Conservation (phyloP, 768 basidiomycete genomes). For the Cyclocybe cylindracea region DNA sequence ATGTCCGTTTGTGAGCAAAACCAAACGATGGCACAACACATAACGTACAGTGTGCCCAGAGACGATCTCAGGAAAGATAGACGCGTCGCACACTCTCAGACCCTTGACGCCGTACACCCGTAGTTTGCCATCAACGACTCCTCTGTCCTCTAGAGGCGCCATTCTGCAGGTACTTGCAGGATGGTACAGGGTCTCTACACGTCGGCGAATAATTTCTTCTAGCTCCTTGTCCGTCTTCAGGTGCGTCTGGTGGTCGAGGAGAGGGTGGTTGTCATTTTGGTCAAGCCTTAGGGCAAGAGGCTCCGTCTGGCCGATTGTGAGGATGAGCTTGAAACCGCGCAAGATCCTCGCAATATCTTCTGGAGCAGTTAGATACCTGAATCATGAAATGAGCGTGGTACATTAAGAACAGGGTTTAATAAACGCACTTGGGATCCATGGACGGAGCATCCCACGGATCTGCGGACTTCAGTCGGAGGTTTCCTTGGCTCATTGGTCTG, state of each 20-base stretch:
- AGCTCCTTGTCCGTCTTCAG: constrained; percentile 43
- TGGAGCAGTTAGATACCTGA: constrained; percentile 40
- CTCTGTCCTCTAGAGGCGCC: constrained; percentile 39
- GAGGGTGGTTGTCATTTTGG: constrained; percentile 25
- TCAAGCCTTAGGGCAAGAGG: constrained; percentile 42
- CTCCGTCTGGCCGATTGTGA: constrained; percentile 39
- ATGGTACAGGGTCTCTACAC: constrained; percentile 50
- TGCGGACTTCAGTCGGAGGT: constrained; percentile 37
- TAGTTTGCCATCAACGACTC: constrained; percentile 39
- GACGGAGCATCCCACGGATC: constrained; percentile 45
- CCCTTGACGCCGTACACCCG: constrained; percentile 33
- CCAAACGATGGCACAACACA: background rate
- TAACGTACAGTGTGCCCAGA: constrained; percentile 13
- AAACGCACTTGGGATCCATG: constrained; percentile 43
- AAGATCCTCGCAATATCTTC: constrained; percentile 45
- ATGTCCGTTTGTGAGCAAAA: background rate
- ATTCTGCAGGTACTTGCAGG: constrained; percentile 48
- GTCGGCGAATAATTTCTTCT: constrained; percentile 38
- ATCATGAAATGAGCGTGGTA: background rate
- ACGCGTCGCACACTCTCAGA: constrained; percentile 2
- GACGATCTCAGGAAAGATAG: constrained; percentile 10
- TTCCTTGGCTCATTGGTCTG: constrained; percentile 46
- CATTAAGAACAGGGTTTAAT: background rate
- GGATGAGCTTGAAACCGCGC: constrained; percentile 38
- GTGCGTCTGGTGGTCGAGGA: constrained; percentile 41